Evolutionary conservation across 2,329 filamentous ascomycete genomes (phyloP), one percentile per base, ranked within the genome.

Genomic region (Penicillium paneum): DNA sequence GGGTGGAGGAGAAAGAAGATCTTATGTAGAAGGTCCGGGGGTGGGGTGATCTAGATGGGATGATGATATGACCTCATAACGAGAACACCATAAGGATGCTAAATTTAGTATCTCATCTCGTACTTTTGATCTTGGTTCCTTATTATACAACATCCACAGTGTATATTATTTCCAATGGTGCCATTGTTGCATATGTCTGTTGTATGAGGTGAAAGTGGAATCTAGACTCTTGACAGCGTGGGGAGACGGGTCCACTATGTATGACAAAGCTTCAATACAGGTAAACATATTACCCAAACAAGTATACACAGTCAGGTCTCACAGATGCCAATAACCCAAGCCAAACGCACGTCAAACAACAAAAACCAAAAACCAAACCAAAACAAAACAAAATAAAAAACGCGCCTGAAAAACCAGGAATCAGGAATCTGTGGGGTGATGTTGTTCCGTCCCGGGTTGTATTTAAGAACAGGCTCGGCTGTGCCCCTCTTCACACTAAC

Each of bases 381-480:
- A 15, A 26, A 43, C n/a, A 32, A 43, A 49, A 43, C 32, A 38
- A 13, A 39, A 31, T 12, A 26, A n/a, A 48, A 24, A 24, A 24
- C 21, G 21, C 21, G 52, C 52, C 52, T 54, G 52, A 54, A 54
- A 54, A 54, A 50, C 34, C 2, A 54, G 52, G 52, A 49, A 35
- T 44, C 45, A 29, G 46, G 35, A 49, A 35, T 44, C 39, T 26
- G 34, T 49, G 52, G 52, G 46, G 28, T 42, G 45, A 54, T 44
- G 52, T 54, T 54, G 52, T 54, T 54, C 52, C 49, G 49, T 26
- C 28, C 49, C 52, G 52, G 46, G 36, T 47, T 41, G 31, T 54
- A 54, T 54, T 54, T 54, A 54, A 54, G 52, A 50, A 35, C 46
- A 43, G 40, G 40, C 52, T 54, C 52, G 52, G 52, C 52, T 44